Conservation (phyloP, 768 basidiomycete species). For the Leccinum incarnatum region DNA sequence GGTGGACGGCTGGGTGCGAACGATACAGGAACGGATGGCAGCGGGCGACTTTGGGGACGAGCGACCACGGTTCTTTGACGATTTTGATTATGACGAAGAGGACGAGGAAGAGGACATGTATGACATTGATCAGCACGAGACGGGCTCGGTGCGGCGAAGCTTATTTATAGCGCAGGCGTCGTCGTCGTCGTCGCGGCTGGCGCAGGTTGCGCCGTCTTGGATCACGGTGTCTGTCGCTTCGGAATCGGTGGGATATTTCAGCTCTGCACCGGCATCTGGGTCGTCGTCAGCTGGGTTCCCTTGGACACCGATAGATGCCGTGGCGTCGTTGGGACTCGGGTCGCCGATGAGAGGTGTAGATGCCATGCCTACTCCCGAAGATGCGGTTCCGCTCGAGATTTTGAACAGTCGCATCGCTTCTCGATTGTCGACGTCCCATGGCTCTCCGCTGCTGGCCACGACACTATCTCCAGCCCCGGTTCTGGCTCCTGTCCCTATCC, state of each 20-base stretch:
- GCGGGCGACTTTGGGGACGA: too few relatives aligned
- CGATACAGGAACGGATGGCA: too few relatives aligned
- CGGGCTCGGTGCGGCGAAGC: conserved; percentile 20
- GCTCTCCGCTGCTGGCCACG: conserved; percentile 21
- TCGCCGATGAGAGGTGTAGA: conserved; percentile 37
- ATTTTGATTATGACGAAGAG: too few relatives aligned
- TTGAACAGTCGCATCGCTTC: conserved; percentile 54
- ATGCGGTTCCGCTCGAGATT: conserved; percentile 66
- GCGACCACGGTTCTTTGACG: too few relatives aligned
- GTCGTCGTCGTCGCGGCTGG: too few relatives aligned
- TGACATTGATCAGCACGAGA: conserved; percentile 32
- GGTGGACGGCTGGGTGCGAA: too few relatives aligned
- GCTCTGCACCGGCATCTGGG: conserved; percentile 13
- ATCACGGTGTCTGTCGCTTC: conserved; percentile 18
- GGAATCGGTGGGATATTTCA: conserved; percentile 22
- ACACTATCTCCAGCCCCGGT: conserved; percentile 5
- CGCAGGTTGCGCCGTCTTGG: conserved; percentile 16
- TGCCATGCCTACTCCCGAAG: conserved; percentile 54
- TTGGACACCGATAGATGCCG: conserved; percentile 13
- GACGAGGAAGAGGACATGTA: conserved; percentile 23
- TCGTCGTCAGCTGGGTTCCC: conserved; percentile 19
- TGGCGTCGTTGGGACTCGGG: conserved; percentile 7
- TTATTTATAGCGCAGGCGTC: neutral
- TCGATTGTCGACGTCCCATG: conserved; percentile 34
- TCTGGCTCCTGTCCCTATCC: neutral